Evolutionary conservation across 2,329 filamentous ascomycete genomes (phyloP).

Genomic region (Calonectria pseudoreteaudii): DNA sequence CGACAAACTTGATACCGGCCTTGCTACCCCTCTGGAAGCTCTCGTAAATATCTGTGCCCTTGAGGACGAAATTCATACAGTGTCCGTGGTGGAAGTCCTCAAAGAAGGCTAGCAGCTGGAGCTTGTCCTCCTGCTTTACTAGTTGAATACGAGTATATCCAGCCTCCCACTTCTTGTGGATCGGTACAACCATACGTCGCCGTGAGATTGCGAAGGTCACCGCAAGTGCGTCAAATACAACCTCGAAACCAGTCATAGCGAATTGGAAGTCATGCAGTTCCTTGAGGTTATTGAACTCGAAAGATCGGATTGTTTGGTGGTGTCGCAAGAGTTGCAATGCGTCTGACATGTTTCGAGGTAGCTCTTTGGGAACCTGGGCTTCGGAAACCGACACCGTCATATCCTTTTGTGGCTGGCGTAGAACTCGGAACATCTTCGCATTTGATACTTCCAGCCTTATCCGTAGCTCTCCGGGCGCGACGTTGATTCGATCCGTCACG

Average conservation of each 20-base stretch:
- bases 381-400: constrained; percentile 81
- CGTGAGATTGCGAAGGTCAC: constrained; percentile 84
- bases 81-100: constrained; percentile 88
- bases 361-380: constrained; percentile 70
- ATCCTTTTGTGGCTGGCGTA: constrained; percentile 81
- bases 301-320: constrained; percentile 76
- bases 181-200: constrained; percentile 88
- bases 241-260: constrained; percentile 82
- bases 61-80: constrained; percentile 89
- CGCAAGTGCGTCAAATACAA: constrained; percentile 80
- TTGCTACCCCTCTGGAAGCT: constrained; percentile 73
- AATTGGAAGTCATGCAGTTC: constrained; percentile 84
- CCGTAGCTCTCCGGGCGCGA: constrained; percentile 79
- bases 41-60: constrained; percentile 87
- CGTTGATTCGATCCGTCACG: constrained; percentile 85
- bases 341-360: constrained; percentile 72
- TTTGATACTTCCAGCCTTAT: constrained; percentile 73
- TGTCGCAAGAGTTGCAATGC: constrained; percentile 70
- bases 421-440: constrained; percentile 71
- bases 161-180: constrained; percentile 95
- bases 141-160: constrained; percentile 84
- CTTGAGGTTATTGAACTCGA: constrained; percentile 73
- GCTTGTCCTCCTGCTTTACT: constrained; percentile 75
- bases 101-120: constrained; percentile 88
- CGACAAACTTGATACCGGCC: constrained; percentile 81